A percentile compares a stretch with the other conserved stretches of the same genome.
Conservation (phyloP, 257 asterid genomes). For the Petunia secreta region DNA sequence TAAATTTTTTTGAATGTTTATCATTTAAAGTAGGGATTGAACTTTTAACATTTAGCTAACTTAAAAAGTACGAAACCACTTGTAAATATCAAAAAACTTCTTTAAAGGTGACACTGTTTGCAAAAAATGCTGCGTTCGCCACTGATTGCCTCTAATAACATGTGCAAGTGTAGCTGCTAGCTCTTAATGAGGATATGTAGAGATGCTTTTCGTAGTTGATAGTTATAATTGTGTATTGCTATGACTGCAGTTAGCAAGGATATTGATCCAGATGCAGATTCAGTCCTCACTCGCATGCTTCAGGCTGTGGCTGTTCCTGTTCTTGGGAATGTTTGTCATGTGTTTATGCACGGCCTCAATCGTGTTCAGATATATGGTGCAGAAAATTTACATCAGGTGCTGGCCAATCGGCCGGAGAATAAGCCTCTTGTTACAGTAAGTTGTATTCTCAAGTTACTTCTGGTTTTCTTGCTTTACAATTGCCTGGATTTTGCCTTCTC, state of each 20-base stretch:
- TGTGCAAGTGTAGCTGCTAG: neutral
- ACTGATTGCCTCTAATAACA: too few species aligned
- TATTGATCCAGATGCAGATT: constrained; percentile 67
- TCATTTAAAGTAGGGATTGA: too few species aligned
- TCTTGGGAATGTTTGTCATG: constrained; percentile 88
- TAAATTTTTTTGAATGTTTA: too few species aligned
- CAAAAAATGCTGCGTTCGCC: too few species aligned
- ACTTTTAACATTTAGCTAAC: too few species aligned
- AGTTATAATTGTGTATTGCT: neutral
- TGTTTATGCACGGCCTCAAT: constrained; percentile 94
- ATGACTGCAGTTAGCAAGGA: constrained; percentile 64
- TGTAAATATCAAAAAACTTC: too few species aligned
- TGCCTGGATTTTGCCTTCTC: constrained; percentile 14
- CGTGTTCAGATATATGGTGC: constrained; percentile 88
- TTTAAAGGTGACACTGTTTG: too few species aligned
- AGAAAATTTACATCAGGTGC: constrained; percentile 67
- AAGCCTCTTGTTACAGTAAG: constrained; percentile 80
- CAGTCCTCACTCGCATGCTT: constrained; percentile 69
- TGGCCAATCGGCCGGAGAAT: constrained; percentile 60
- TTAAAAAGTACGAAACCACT: too few species aligned
- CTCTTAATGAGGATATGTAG: neutral
- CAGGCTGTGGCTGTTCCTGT: constrained; percentile 92
- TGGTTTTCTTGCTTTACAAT: neutral
- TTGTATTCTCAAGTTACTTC: constrained; percentile 23
- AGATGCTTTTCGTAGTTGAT: constrained; percentile 15